phyloP scores from a whole-genome alignment of 1,139 yeast genomes.

The Taiozyma sp. region DNA sequence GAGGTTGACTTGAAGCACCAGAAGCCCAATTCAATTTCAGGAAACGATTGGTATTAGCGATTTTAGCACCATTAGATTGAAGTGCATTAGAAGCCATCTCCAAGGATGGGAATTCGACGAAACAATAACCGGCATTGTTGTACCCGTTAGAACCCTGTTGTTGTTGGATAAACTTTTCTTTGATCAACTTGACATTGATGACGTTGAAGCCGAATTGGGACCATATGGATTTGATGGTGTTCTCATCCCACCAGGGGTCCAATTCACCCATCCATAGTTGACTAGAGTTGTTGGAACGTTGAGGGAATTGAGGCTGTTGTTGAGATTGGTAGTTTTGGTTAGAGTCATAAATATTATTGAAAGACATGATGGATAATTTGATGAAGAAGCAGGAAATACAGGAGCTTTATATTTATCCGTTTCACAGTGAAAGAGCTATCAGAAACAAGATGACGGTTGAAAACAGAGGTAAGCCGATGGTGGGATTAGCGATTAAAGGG shows the following conservation, averaged over 20 bases:
- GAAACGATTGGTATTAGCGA: conserved; percentile 57
- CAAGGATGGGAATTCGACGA: conserved; percentile 70
- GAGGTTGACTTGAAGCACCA: conserved; percentile 35
- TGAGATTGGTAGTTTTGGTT: neutral
- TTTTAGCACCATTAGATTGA: conserved; percentile 59
- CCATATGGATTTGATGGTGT: conserved; percentile 67
- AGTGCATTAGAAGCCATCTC: conserved; percentile 70
- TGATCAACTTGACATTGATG: conserved; percentile 58
- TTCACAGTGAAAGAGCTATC: neutral
- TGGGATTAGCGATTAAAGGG: neutral
- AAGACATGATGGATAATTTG: neutral
- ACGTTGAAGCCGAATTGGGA: conserved; percentile 40
- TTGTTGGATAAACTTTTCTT: conserved; percentile 34
- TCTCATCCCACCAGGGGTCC: conserved; percentile 83
- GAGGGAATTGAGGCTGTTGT: conserved; percentile 1
- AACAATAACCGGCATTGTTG: conserved; percentile 73
- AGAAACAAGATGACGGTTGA: neutral
- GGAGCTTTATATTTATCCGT: neutral
- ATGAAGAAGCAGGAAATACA: neutral
- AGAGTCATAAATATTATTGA: neutral
- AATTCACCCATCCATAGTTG: conserved; percentile 92
- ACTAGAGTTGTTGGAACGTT: conserved; percentile 1
- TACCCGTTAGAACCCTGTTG: conserved; percentile 22
- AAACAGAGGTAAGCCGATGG: neutral
- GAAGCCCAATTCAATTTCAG: conserved; percentile 87